phyloP scores from a whole-genome alignment of 495 filamentous ascomycete genomes.

The Sordaria brevicollis region DNA sequence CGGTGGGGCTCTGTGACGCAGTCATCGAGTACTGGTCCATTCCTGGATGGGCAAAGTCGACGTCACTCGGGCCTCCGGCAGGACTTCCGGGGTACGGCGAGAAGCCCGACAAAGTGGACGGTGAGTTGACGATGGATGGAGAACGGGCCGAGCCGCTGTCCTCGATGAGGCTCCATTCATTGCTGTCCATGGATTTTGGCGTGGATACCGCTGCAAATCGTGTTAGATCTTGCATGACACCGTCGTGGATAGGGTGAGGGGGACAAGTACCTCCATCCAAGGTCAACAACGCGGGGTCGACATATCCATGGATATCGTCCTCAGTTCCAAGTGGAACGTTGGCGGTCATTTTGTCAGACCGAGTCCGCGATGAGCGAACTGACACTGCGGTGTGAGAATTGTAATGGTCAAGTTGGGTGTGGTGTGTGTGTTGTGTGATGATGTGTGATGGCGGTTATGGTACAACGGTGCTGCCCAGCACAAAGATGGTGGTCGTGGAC shows the following conservation, averaged over 20 bases:
- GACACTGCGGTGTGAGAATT: neutral
- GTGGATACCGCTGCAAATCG: neutral
- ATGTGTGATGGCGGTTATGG: neutral
- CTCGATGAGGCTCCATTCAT: neutral
- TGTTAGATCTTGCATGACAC: neutral
- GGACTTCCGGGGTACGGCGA: neutral
- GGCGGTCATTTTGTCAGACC: neutral
- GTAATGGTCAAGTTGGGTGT: neutral
- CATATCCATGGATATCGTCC: fast-evolving
- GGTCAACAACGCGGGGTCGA: neutral
- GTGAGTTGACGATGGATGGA: neutral
- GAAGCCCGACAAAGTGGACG: neutral
- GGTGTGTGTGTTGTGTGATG: neutral
- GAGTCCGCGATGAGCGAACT: neutral
- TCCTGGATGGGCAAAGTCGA: neutral
- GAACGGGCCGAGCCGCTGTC: neutral
- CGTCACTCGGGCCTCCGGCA: neutral
- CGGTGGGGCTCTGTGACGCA: neutral
- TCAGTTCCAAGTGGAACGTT: neutral
- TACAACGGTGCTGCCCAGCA: neutral
- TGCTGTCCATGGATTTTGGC: fast-evolving
- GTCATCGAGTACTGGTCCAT: neutral
- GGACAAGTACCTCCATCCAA: neutral
- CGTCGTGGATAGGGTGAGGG: neutral
- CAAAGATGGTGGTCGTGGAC: neutral